Evolutionary conservation across 257 asterid species (phyloP).

Genomic region (Solanum ahanhuiri): DNA sequence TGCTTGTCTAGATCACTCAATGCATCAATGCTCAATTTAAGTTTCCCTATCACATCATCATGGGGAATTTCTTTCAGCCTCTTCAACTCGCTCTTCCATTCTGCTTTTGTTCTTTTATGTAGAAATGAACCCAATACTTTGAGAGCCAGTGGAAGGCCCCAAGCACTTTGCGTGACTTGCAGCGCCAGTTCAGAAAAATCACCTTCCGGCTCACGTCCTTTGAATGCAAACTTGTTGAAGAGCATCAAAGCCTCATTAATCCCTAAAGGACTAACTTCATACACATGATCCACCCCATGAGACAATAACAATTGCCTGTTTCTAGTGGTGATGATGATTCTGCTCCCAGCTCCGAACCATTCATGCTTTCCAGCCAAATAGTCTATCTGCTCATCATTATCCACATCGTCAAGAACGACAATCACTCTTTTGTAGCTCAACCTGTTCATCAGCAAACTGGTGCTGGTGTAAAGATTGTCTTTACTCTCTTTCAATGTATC

Average conservation of each 20-base stretch:
- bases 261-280: not conserved
- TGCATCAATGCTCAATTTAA: slow-evolving; percentile 3
- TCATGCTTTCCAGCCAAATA: not conserved
- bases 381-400: slow-evolving; percentile 4
- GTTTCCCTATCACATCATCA: slow-evolving; percentile 1
- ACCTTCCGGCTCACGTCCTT: not conserved
- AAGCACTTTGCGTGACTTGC: not conserved
- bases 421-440: slow-evolving; percentile 6
- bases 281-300: not conserved
- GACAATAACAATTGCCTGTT: not conserved
- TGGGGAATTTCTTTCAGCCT: slow-evolving; percentile 3
- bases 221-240: slow-evolving; percentile 4
- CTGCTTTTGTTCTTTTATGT: not conserved
- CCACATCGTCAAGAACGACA: slow-evolving; percentile 6
- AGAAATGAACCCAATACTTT: slow-evolving; percentile 2
- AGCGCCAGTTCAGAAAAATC: not conserved
- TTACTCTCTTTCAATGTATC: not conserved
- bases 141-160: slow-evolving; percentile 5
- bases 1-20: slow-evolving; percentile 1
- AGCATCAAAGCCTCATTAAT: not conserved
- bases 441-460: not conserved
- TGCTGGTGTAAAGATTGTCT: not conserved
- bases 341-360: slow-evolving; percentile 2
- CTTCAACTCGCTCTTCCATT: slow-evolving; percentile 1
- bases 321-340: slow-evolving; percentile 5